Evolutionary conservation across 208 protist species (phyloP).

Genomic region (Acanthamoeba sp.): DNA sequence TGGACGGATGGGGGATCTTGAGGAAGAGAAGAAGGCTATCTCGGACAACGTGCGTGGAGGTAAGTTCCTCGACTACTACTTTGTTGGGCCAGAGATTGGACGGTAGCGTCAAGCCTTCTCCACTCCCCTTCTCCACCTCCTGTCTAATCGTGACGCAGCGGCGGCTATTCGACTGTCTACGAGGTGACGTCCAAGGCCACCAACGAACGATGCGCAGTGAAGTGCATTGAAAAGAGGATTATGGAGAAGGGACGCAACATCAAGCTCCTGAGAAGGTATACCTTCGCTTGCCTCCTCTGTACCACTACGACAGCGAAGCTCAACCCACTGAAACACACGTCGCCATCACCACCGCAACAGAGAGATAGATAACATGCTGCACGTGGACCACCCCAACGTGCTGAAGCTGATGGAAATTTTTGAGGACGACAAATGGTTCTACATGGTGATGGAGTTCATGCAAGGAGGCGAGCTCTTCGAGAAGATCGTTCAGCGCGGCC

Average conservation of each 20-base stretch:
- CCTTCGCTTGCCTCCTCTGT: neutral
- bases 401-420: slow-evolving; percentile 67
- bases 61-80: slow-evolving; percentile 66
- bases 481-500: slow-evolving; percentile 60
- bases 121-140: neutral
- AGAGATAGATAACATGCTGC: slow-evolving; percentile 72
- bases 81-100: neutral
- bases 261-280: slow-evolving; percentile 43
- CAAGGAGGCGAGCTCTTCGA: slow-evolving; percentile 74
- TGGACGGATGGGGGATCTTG: neutral
- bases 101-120: neutral
- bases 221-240: slow-evolving; percentile 47
- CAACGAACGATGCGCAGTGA: slow-evolving; percentile 32
- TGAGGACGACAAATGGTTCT: slow-evolving; percentile 73
- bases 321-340: too few relatives aligned
- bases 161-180: slow-evolving; percentile 41
- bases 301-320: too few relatives aligned
- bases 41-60: slow-evolving; percentile 11
- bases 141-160: neutral
- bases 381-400: slow-evolving; percentile 71
- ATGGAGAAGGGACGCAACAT: slow-evolving; percentile 62
- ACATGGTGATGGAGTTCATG: slow-evolving; percentile 79
- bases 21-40: slow-evolving; percentile 50
- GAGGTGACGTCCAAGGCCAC: slow-evolving; percentile 21
- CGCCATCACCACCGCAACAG: too few relatives aligned